A percentile compares a stretch with the other conserved stretches of the same genome.
These are phyloP conservation scores for Yueomyces sinensis DNA, from an alignment of 805 yeast species.

Conservation along the genomic window DNA sequence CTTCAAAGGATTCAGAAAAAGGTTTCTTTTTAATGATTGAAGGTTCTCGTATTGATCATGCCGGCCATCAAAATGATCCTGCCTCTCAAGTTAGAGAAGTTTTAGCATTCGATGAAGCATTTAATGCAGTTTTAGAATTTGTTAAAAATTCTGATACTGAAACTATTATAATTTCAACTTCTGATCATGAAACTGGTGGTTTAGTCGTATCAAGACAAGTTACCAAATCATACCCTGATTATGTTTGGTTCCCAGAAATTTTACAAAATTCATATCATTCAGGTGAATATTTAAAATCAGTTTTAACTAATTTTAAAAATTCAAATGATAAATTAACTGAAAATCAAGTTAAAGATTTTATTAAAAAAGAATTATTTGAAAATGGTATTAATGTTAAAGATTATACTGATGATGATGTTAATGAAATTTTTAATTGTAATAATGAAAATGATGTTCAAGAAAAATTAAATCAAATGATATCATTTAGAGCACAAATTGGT, in stretches of 20 bases:
- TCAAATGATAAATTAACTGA: not conserved
- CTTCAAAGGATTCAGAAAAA: constrained; percentile 57
- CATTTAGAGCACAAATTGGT: constrained; percentile 79
- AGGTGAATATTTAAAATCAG: constrained; percentile 51
- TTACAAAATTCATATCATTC: constrained; percentile 59
- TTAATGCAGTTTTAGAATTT: constrained; percentile 57
- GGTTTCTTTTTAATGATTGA: constrained; percentile 83
- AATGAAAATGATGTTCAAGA: constrained; percentile 26
- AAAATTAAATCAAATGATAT: constrained; percentile 54
- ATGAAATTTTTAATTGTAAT: constrained; percentile 24
- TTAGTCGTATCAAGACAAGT: constrained; percentile 77
- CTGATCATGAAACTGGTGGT: constrained; percentile 97
- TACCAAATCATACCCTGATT: constrained; percentile 60
- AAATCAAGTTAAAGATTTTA: constrained; percentile 21
- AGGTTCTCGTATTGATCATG: constrained; percentile 91
- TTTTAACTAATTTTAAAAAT: constrained; percentile 21
- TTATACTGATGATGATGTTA: constrained; percentile 41
- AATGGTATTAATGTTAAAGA: constrained; percentile 56
- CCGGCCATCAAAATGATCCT: constrained; percentile 89
- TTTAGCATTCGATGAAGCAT: constrained; percentile 74
- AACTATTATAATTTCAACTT: constrained; percentile 67
- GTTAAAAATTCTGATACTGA: constrained; percentile 59
- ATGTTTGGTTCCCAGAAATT: constrained; percentile 76
- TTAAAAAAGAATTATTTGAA: constrained; percentile 41
- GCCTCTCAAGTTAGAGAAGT: constrained; percentile 91